Base-by-base conservation (phyloP, 345 rosid genomes). In the Boechera divaricarpa region DNA sequence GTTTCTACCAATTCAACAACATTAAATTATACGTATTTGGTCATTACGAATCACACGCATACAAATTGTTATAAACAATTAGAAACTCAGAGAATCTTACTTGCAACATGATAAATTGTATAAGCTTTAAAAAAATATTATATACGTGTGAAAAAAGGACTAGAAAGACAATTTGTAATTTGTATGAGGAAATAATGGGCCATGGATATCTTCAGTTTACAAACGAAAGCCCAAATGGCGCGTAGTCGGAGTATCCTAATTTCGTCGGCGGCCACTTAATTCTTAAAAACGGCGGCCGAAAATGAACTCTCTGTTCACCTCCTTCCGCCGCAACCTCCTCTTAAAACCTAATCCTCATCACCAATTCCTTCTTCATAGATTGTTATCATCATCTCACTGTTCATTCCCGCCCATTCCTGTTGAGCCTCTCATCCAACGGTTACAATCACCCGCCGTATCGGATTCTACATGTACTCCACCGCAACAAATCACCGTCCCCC, bases 341-440 rank as follows among this genome's bases (percentile, higher is more conserved):
- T 58, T 73, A 58, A 77, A 57, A 67, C 84, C 77, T 60, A 76
- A 29, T 33, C 16, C 62, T 57, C 78, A 26, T 63, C 72, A 10
- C 42, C 70, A 55, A 21, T 13, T 48, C 49, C 47, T 77, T 39
- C 77, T 76, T 70, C 51, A 52, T n/a, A 70, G 47, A 61, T 41
- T 69, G 38, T 7, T 72, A 55, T 63, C 83, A 74, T 62, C 72
- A 74, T 58, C 72, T 68, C 76, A 47, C 64, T 83, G 74, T 44
- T 81, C 87, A 62, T 51, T 69, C 79, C 77, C 74, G 21, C 80
- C 77, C 16, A 69, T 47, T 9, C 83, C 81, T 2, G 79, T 70
- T 7, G 76, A 82, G 39, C 81, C 89, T 39, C 70, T 80, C 7
- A 63, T 79, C 82, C 77, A 69, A 28, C 76, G 86, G 86, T 82